Percentiles rank a stretch among this genome's conserved stretches.
Evolutionary conservation across 495 filamentous ascomycete species (phyloP).

Genomic region (Hyphodiscus hymeniophilus): DNA sequence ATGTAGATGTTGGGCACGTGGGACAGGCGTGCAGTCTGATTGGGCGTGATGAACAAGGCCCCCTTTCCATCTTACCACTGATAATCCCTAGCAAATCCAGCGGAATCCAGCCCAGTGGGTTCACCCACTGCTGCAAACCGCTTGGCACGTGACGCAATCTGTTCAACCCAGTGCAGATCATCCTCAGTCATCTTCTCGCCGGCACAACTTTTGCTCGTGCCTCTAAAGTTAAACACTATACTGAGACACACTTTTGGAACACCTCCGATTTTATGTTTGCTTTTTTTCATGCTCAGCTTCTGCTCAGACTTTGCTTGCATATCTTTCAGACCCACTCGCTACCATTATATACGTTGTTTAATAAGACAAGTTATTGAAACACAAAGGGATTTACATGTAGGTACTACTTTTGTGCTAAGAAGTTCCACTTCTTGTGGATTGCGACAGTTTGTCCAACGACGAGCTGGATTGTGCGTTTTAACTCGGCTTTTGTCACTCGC

Average conservation of each 20-base stretch:
- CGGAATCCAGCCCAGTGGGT: too few relatives aligned
- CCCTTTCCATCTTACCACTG: too few relatives aligned
- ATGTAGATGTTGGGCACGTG: too few relatives aligned
- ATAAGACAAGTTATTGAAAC: slow-evolving; percentile 62
- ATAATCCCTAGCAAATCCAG: too few relatives aligned
- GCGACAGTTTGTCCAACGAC: slow-evolving; percentile 56
- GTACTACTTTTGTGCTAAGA: slow-evolving; percentile 54
- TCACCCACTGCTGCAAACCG: slow-evolving; percentile 68
- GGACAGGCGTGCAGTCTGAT: too few relatives aligned
- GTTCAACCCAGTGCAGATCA: slow-evolving; percentile 82
- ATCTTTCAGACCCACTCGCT: slow-evolving; percentile 53
- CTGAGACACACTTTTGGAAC: slow-evolving; percentile 61
- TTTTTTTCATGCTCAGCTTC: slow-evolving; percentile 64
- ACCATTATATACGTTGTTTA: slow-evolving; percentile 75
- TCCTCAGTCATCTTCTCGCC: slow-evolving; percentile 65
- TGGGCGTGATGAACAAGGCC: too few relatives aligned
- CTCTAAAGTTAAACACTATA: slow-evolving; percentile 55
- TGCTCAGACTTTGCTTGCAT: slow-evolving; percentile 61
- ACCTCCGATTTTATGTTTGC: slow-evolving; percentile 86
- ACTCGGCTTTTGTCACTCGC: slow-evolving; percentile 58
- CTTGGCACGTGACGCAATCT: slow-evolving; percentile 73
- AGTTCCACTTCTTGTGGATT: slow-evolving; percentile 90
- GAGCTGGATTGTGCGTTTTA: slow-evolving; percentile 62
- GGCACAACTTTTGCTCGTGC: slow-evolving; percentile 82
- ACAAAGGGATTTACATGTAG: slow-evolving; percentile 62